These are phyloP conservation scores for Fusarium albosuccineum DNA, from an alignment of 2,329 filamentous ascomycete genomes.

Conservation along the genomic window DNA sequence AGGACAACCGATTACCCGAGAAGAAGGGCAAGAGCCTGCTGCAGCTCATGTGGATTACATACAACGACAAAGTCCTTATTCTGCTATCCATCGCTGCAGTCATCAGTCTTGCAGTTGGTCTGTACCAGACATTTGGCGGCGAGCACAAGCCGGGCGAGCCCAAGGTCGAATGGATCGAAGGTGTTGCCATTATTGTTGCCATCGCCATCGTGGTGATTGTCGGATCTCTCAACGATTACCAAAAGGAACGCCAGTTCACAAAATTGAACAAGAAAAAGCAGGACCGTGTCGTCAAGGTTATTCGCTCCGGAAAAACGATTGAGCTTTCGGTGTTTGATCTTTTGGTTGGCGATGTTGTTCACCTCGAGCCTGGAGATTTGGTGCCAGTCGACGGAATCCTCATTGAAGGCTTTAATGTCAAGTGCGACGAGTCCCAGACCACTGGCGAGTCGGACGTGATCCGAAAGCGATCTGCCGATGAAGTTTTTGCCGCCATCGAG, in stretches of 20 bases:
- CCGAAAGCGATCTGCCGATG: conserved; percentile 75
- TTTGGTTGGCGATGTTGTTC: conserved; percentile 76
- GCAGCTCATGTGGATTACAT: conserved; percentile 84
- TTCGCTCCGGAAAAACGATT: conserved; percentile 77
- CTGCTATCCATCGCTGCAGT: conserved; percentile 77
- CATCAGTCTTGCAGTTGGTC: conserved; percentile 79
- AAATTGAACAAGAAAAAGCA: conserved; percentile 85
- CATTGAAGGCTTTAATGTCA: conserved; percentile 79
- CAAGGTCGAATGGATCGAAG: conserved; percentile 82
- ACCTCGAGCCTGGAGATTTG: conserved; percentile 81
- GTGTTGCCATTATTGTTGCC: conserved; percentile 84
- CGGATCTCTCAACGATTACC: conserved; percentile 82
- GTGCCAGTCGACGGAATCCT: conserved; percentile 81
- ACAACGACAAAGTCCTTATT: conserved; percentile 85
- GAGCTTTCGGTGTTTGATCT: conserved; percentile 79
- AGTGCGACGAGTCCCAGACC: conserved; percentile 82
- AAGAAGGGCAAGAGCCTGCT: conserved; percentile 81
- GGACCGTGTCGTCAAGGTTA: conserved; percentile 77
- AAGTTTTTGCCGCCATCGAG: conserved; percentile 78
- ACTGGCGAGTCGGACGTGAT: conserved; percentile 85
- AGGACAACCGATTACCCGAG: conserved; percentile 78
- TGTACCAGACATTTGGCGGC: conserved; percentile 79
- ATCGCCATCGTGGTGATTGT: conserved; percentile 83
- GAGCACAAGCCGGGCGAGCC: conserved; percentile 64
- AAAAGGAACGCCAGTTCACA: conserved; percentile 84